A percentile compares a stretch with the other conserved stretches of the same genome.
phyloP scores from a whole-genome alignment of 495 filamentous ascomycete genomes.

The Corynascus novoguineensis region DNA sequence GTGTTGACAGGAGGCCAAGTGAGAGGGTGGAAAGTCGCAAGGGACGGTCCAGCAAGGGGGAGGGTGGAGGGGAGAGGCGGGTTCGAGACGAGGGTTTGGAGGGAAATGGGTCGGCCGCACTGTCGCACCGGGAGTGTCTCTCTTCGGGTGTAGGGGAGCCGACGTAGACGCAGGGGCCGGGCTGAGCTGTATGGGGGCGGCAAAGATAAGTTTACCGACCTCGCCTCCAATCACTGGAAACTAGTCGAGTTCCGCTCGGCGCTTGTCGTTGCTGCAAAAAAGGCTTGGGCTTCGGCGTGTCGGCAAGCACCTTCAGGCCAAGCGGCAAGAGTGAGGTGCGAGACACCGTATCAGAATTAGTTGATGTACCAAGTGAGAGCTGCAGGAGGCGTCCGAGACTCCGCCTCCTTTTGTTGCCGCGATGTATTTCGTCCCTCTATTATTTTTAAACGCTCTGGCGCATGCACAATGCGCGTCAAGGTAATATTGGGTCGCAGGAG shows the following conservation, averaged over 20 bases:
- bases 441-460: not conserved
- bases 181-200: constrained; percentile 29
- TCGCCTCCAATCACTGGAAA: constrained; percentile 20
- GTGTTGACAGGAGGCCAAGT: not conserved
- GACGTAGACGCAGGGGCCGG: constrained; percentile 33
- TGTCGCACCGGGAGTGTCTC: constrained; percentile 26
- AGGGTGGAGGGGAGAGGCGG: constrained; percentile 24
- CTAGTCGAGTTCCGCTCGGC: constrained; percentile 20
- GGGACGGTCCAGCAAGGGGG: constrained; percentile 13
- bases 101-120: constrained; percentile 25
- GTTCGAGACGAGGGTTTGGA: constrained; percentile 30
- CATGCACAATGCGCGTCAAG: constrained; percentile 1
- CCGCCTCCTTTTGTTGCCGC: not conserved
- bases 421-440: not conserved
- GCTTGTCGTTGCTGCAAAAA: constrained; percentile 35
- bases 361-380: not conserved
- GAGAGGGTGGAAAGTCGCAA: constrained; percentile 10
- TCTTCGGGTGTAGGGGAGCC: constrained; percentile 21
- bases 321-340: constrained; percentile 5
- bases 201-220: constrained; percentile 31
- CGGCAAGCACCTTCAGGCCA: constrained; percentile 5
- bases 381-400: not conserved
- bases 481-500: constrained; percentile 9
- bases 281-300: not conserved
- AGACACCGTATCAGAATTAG: not conserved